Percentiles rank a stretch among this genome's conserved stretches.
Evolutionary conservation across 768 basidiomycete genomes (phyloP).

Genomic region (Lentinula edodes): DNA sequence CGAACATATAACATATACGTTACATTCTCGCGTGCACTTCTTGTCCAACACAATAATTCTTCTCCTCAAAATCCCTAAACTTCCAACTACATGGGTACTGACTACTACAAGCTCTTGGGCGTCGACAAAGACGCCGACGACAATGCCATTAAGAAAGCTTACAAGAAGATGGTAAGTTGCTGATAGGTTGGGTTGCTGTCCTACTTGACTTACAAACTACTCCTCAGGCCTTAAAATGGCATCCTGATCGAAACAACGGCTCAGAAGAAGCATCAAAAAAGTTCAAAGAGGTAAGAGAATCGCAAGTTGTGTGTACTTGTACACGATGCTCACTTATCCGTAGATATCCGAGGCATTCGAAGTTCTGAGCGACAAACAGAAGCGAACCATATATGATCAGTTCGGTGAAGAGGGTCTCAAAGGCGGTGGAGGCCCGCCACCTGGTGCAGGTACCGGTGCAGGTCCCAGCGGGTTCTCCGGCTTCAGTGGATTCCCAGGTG

Average conservation of each 20-base stretch:
- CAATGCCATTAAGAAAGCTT: slow-evolving; percentile 89
- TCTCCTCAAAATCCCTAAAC: neutral
- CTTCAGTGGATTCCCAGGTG: slow-evolving; percentile 42
- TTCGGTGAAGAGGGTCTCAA: slow-evolving; percentile 96
- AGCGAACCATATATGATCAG: slow-evolving; percentile 84
- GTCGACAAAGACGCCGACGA: slow-evolving; percentile 68
- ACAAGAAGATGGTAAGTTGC: slow-evolving; percentile 80
- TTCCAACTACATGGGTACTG: slow-evolving; percentile 58
- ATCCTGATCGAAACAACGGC: slow-evolving; percentile 86
- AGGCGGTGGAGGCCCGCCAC: slow-evolving; percentile 49
- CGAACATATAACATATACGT: neutral
- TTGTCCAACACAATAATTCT: neutral
- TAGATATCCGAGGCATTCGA: slow-evolving; percentile 96
- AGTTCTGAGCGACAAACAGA: slow-evolving; percentile 84
- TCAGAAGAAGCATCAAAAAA: slow-evolving; percentile 82
- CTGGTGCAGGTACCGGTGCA: slow-evolving; percentile 50
- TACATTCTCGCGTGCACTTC: neutral
- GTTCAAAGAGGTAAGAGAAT: slow-evolving; percentile 76
- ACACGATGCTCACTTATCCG: neutral
- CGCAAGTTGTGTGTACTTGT: neutral
- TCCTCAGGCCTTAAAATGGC: slow-evolving; percentile 79
- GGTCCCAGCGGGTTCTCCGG: slow-evolving; percentile 36
- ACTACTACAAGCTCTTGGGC: slow-evolving; percentile 87
- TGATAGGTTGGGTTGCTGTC: neutral
- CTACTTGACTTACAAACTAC: neutral